A percentile compares a stretch with the other conserved stretches of the same genome.
Evolutionary conservation across 2,329 filamentous ascomycete species (phyloP).

Genomic region (Paraphaeosphaeria minitans): DNA sequence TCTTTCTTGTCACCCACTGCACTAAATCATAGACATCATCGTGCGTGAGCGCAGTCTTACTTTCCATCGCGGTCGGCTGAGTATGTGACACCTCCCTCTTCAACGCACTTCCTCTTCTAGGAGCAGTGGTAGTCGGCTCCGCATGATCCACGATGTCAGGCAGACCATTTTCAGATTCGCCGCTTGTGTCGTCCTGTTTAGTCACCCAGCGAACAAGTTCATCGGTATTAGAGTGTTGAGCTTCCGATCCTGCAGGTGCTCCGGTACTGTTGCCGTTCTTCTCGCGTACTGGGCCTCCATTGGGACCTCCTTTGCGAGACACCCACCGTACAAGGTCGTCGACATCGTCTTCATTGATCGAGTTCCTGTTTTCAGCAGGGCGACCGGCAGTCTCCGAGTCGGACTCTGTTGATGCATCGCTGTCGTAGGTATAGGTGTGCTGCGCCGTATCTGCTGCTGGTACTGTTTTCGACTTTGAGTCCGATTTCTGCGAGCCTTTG

Average conservation of each 20-base stretch:
- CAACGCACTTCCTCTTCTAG: neutral
- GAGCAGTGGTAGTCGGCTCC: neutral
- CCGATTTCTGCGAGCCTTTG: neutral
- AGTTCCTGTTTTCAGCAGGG: conserved; percentile 1
- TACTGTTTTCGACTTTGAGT: neutral
- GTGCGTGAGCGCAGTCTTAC: conserved; percentile 12
- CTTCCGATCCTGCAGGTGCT: neutral
- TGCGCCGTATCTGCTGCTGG: neutral
- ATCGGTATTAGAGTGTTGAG: conserved; percentile 7
- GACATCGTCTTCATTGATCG: conserved; percentile 27
- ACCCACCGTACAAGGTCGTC: conserved; percentile 36
- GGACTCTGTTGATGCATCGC: conserved; percentile 37
- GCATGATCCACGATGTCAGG: neutral
- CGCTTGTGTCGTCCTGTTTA: conserved; percentile 17
- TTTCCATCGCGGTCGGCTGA: conserved; percentile 7
- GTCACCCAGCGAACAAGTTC: conserved; percentile 14
- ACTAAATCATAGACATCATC: conserved; percentile 27
- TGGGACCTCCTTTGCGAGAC: conserved; percentile 21
- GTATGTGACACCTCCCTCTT: conserved; percentile 10
- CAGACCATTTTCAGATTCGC: conserved; percentile 12
- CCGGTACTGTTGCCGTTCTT: neutral
- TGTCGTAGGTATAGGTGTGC: conserved; percentile 33
- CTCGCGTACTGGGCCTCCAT: conserved; percentile 14
- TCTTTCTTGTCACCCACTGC: conserved; percentile 19
- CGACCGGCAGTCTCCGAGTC: conserved; percentile 26